These are phyloP conservation scores for Pinus albicaulis DNA, from an alignment of 75 land plant genomes.

Conservation along the genomic window DNA sequence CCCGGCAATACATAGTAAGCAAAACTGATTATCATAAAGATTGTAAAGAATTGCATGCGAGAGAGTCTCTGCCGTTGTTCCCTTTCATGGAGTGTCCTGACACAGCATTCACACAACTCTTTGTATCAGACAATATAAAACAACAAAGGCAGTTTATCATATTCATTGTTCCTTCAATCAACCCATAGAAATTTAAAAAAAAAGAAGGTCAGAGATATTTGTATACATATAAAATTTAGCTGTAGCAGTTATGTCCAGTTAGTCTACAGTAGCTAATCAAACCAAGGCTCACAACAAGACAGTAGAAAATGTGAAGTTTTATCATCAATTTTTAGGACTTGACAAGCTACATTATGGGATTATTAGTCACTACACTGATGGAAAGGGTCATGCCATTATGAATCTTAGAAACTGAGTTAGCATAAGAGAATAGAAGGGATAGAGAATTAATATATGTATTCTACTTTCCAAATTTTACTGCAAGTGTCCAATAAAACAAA, in stretches of 20 bases:
- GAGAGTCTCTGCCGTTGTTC: conserved; percentile 20
- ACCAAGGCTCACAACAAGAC: too few relatives aligned
- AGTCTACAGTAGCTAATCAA: too few relatives aligned
- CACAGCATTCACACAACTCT: background rate
- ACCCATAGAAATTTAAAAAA: background rate
- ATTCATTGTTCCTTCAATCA: background rate
- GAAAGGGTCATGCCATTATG: too few relatives aligned
- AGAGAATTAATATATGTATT: too few relatives aligned
- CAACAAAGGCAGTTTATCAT: background rate
- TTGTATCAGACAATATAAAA: background rate
- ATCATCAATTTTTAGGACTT: too few relatives aligned
- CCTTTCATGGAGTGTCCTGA: conserved; percentile 33
- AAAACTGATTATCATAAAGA: conserved; percentile 23
- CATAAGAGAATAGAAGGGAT: too few relatives aligned
- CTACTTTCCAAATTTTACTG: too few relatives aligned
- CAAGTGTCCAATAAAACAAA: too few relatives aligned
- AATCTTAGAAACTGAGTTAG: too few relatives aligned
- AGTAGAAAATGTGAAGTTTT: too few relatives aligned
- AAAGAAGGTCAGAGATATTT: conserved; percentile 10
- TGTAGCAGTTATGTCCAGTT: background rate
- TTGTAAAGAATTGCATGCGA: conserved; percentile 24
- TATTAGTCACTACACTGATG: too few relatives aligned
- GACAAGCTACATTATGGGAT: too few relatives aligned
- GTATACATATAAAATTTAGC: background rate
- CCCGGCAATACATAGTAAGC: conserved; percentile 32